Evolutionary conservation across 768 basidiomycete genomes (phyloP).

Genomic region (Amanita subjunquillea): DNA sequence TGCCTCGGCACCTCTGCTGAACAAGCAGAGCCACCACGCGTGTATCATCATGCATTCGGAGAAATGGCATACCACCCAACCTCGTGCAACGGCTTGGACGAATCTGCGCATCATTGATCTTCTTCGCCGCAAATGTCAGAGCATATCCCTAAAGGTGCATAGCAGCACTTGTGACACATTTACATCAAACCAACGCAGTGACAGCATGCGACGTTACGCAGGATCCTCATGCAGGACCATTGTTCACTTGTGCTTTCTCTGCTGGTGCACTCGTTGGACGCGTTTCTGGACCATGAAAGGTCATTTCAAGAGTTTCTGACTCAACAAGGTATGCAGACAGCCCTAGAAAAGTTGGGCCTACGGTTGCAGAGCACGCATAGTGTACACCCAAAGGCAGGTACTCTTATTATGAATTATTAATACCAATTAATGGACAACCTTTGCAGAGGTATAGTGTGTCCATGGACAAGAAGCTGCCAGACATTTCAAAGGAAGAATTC

Average conservation of each 20-base stretch:
- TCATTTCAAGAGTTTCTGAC: slow-evolving; percentile 24
- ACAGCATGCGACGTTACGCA: slow-evolving; percentile 17
- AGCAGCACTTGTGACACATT: not conserved
- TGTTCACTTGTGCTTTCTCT: slow-evolving; percentile 25
- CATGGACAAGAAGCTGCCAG: slow-evolving; percentile 22
- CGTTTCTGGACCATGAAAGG: slow-evolving; percentile 27
- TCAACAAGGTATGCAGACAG: slow-evolving; percentile 13
- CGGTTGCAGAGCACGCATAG: slow-evolving; percentile 16
- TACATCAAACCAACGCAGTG: not conserved
- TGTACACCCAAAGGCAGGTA: slow-evolving; percentile 25
- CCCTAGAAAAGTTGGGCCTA: slow-evolving; percentile 17
- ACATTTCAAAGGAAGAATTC: slow-evolving; percentile 26
- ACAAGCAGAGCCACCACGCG: slow-evolving; percentile 20
- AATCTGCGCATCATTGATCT: slow-evolving; percentile 23
- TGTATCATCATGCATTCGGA: slow-evolving; percentile 28
- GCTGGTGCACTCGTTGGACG: slow-evolving; percentile 27
- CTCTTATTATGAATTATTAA: not conserved
- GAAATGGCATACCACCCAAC: slow-evolving; percentile 22
- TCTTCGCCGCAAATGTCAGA: slow-evolving; percentile 22
- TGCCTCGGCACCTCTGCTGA: slow-evolving; percentile 28
- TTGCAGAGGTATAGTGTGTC: slow-evolving; percentile 24
- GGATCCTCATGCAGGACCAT: slow-evolving; percentile 16
- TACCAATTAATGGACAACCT: not conserved
- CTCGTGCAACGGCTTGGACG: slow-evolving; percentile 20
- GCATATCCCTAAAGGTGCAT: slow-evolving; percentile 2